Percentiles rank a stretch among this genome's conserved stretches.
phyloP scores from a whole-genome alignment of 306 rosid species.

The Hippophae rhamnoides region DNA sequence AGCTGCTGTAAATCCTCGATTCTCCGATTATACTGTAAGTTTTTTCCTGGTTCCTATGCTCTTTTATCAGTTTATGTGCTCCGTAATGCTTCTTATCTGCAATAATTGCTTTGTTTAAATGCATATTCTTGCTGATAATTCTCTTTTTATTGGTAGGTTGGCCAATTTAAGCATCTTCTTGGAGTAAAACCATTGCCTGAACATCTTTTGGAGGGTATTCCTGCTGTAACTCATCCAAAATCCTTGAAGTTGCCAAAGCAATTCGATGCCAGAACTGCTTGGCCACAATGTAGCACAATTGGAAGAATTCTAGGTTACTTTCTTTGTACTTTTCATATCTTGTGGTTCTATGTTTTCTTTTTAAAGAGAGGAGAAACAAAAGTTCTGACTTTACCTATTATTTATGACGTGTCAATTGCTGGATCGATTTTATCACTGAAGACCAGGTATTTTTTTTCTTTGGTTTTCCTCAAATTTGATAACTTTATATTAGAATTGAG shows the following conservation, averaged over 20 bases:
- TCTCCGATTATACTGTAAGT: constrained; percentile 67
- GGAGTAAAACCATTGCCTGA: constrained; percentile 63
- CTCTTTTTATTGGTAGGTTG: constrained; percentile 46
- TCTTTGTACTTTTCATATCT: constrained; percentile 8
- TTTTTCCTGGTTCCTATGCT: constrained; percentile 11
- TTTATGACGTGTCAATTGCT: constrained; percentile 23
- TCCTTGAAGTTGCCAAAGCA: constrained; percentile 53
- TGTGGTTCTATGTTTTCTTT: constrained; percentile 2
- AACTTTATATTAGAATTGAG: background rate
- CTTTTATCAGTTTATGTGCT: constrained; percentile 5
- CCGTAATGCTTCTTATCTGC: constrained; percentile 2
- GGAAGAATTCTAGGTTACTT: constrained; percentile 68
- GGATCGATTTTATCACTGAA: constrained; percentile 32
- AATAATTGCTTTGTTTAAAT: background rate
- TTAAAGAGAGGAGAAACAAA: constrained; percentile 5
- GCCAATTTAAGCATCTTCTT: constrained; percentile 75
- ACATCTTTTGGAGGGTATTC: constrained; percentile 36
- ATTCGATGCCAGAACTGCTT: constrained; percentile 87
- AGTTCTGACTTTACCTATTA: constrained; percentile 29
- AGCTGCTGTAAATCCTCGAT: constrained; percentile 71
- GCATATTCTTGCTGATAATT: background rate
- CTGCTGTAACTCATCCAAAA: constrained; percentile 48
- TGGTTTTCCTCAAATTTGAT: background rate
- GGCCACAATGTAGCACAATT: constrained; percentile 71
- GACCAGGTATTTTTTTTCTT: constrained; percentile 57